phyloP scores from a whole-genome alignment of 805 yeast species.

The Wickerhamiella dianesei region DNA sequence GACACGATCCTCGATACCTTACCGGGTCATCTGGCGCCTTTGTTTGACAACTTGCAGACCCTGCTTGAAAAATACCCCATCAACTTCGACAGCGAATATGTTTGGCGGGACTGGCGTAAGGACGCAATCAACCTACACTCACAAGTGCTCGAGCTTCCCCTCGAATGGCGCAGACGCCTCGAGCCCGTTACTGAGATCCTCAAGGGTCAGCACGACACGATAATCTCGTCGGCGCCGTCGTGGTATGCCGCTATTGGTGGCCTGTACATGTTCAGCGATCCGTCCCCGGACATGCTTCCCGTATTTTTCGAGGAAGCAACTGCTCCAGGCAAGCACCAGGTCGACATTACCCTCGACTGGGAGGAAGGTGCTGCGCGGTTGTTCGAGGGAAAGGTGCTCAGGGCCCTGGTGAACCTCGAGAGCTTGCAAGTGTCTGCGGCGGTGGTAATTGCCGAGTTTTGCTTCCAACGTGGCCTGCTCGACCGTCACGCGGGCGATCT shows the following conservation, averaged over 20 bases:
- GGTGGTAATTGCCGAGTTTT: slow-evolving; percentile 13
- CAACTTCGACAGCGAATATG: slow-evolving; percentile 1
- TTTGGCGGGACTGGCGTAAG: slow-evolving; percentile 15
- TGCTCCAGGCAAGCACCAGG: slow-evolving; percentile 2
- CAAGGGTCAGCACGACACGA: slow-evolving; percentile 7
- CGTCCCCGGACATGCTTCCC: slow-evolving; percentile 9
- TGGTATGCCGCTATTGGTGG: slow-evolving; percentile 15
- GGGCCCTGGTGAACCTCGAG: slow-evolving; percentile 12
- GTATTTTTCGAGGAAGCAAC: slow-evolving; percentile 6
- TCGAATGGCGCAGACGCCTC: slow-evolving; percentile 2
- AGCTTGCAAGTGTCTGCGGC: slow-evolving; percentile 11
- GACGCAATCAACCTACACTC: slow-evolving; percentile 8
- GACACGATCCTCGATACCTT: neutral
- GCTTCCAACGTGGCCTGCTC: slow-evolving; percentile 10
- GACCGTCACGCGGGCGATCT: slow-evolving; percentile 5
- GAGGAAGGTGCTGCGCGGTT: slow-evolving; percentile 15
- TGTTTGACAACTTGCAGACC: neutral
- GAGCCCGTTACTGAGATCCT: slow-evolving; percentile 7
- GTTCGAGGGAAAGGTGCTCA: slow-evolving; percentile 10
- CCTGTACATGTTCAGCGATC: slow-evolving; percentile 11
- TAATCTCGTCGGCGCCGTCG: slow-evolving; percentile 2
- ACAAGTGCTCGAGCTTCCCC: slow-evolving; percentile 3
- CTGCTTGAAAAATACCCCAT: slow-evolving; percentile 10
- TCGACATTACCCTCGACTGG: slow-evolving; percentile 12
- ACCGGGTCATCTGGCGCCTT: neutral